These are phyloP conservation scores for Scedosporium boydii DNA, from an alignment of 2,329 filamentous ascomycete species.

Conservation along the genomic window DNA sequence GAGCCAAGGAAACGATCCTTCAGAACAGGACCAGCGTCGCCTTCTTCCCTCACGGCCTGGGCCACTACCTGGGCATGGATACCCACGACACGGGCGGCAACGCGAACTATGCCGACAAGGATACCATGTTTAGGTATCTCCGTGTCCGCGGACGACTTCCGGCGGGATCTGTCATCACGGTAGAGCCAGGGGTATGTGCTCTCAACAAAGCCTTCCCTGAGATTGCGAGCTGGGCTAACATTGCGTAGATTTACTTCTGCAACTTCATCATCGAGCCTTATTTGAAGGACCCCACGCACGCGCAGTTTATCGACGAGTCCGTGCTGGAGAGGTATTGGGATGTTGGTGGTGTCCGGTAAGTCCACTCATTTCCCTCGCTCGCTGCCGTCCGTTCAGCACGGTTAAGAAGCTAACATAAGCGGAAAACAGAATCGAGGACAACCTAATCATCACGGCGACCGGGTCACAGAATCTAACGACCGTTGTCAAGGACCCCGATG, in stretches of 20 bases:
- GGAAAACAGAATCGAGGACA: slow-evolving; percentile 50
- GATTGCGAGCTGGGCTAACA: not conserved
- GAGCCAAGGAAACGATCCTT: slow-evolving; percentile 62
- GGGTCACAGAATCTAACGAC: slow-evolving; percentile 67
- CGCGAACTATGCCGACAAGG: slow-evolving; percentile 66
- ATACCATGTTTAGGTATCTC: slow-evolving; percentile 80
- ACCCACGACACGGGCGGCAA: slow-evolving; percentile 81
- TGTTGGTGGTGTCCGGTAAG: slow-evolving; percentile 63
- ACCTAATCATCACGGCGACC: slow-evolving; percentile 60
- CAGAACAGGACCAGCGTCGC: slow-evolving; percentile 71
- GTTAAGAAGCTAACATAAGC: slow-evolving; percentile 12
- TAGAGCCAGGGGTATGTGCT: slow-evolving; percentile 72
- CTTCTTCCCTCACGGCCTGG: slow-evolving; percentile 86
- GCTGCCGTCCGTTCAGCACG: no score
- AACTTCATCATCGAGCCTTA: slow-evolving; percentile 79
- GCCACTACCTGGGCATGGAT: slow-evolving; percentile 87
- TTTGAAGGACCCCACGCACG: slow-evolving; percentile 60
- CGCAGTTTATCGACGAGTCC: slow-evolving; percentile 64
- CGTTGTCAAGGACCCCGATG: slow-evolving; percentile 56
- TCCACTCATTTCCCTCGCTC: slow-evolving; percentile 6
- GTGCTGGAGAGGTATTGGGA: slow-evolving; percentile 75
- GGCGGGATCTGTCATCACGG: slow-evolving; percentile 76
- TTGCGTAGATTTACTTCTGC: slow-evolving; percentile 70
- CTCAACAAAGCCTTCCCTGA: not conserved
- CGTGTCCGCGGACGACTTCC: slow-evolving; percentile 68